A percentile compares a stretch with the other conserved stretches of the same genome.
Evolutionary conservation across 176 grass and related monocot genomes (phyloP).

Genomic region (Eleusine coracana): DNA sequence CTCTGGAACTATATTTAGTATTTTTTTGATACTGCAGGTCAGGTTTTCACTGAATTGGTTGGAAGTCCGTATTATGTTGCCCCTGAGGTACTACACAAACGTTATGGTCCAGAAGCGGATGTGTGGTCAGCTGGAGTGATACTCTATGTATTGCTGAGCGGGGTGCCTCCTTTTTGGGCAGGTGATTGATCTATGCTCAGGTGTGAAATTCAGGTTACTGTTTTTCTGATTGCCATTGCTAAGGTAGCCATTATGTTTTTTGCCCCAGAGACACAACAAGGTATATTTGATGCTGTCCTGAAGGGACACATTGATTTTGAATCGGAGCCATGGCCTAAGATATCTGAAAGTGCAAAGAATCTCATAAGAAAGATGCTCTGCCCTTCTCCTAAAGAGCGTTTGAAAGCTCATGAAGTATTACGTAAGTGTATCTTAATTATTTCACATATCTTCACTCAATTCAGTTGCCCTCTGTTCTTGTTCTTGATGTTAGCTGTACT

Average conservation of each 20-base stretch:
- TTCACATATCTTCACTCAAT: conserved; percentile 2
- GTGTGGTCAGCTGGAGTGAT: conserved; percentile 92
- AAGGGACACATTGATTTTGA: conserved; percentile 92
- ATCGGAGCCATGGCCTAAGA: conserved; percentile 76
- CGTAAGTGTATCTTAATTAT: conserved; percentile 51
- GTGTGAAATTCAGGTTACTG: conserved; percentile 23
- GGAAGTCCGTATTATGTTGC: conserved; percentile 90
- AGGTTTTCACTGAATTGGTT: conserved; percentile 84
- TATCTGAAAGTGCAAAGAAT: conserved; percentile 93
- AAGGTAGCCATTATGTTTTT: conserved; percentile 23
- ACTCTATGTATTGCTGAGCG: conserved; percentile 84
- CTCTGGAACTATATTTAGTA: background rate
- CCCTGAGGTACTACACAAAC: conserved; percentile 83
- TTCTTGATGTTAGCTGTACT: background rate
- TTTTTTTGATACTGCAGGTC: conserved; percentile 48
- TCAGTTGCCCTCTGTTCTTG: conserved; percentile 11
- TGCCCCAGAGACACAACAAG: conserved; percentile 65
- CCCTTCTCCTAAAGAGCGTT: conserved; percentile 66
- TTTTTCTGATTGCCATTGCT: conserved; percentile 33
- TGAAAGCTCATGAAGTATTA: conserved; percentile 93
- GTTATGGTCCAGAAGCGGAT: conserved; percentile 83
- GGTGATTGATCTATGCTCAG: conserved; percentile 42
- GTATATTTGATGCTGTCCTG: conserved; percentile 95
- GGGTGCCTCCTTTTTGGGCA: conserved; percentile 95
- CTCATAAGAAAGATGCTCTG: conserved; percentile 92